Conservation (phyloP, 2,329 filamentous ascomycete species). For the Fusarium penzigii region DNA sequence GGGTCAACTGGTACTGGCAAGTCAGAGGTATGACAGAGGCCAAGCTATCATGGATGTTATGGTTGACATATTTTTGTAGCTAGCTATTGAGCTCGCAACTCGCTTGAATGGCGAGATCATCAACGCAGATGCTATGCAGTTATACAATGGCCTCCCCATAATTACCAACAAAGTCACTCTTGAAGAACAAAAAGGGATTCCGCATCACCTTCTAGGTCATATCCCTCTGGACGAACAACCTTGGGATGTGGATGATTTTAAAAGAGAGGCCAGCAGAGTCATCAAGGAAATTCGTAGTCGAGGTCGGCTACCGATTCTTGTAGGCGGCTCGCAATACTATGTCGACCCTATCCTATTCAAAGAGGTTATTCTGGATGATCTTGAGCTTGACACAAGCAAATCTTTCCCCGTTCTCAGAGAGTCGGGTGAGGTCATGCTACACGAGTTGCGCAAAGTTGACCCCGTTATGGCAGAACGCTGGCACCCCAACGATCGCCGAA, state of each 20-base stretch:
- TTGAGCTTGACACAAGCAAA: slow-evolving; percentile 36
- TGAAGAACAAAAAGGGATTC: slow-evolving; percentile 75
- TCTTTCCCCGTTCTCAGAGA: slow-evolving; percentile 71
- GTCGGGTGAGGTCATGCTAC: slow-evolving; percentile 69
- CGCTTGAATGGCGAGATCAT: slow-evolving; percentile 90
- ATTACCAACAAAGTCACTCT: slow-evolving; percentile 90
- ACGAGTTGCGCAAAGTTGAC: slow-evolving; percentile 76
- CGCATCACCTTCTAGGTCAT: slow-evolving; percentile 84
- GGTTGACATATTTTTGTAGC: slow-evolving; percentile 48
- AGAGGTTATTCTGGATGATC: slow-evolving; percentile 57
- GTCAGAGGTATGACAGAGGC: slow-evolving; percentile 67
- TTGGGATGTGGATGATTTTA: slow-evolving; percentile 82
- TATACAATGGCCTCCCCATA: slow-evolving; percentile 88
- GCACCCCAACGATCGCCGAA: slow-evolving; percentile 91
- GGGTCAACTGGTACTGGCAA: slow-evolving; percentile 94
- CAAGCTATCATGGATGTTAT: background rate
- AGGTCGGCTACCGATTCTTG: slow-evolving; percentile 83
- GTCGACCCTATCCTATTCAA: slow-evolving; percentile 81
- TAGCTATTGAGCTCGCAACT: slow-evolving; percentile 84
- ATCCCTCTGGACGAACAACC: slow-evolving; percentile 75
- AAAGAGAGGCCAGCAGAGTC: slow-evolving; percentile 63
- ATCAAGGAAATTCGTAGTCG: slow-evolving; percentile 78
- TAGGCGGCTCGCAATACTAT: slow-evolving; percentile 96
- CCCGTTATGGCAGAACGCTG: slow-evolving; percentile 86
- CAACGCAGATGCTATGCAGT: slow-evolving; percentile 97